A percentile compares a stretch with the other conserved stretches of the same genome.
These are phyloP conservation scores for Aspergillus aculeatus DNA, from an alignment of 2,329 filamentous ascomycete species.

Conservation along the genomic window DNA sequence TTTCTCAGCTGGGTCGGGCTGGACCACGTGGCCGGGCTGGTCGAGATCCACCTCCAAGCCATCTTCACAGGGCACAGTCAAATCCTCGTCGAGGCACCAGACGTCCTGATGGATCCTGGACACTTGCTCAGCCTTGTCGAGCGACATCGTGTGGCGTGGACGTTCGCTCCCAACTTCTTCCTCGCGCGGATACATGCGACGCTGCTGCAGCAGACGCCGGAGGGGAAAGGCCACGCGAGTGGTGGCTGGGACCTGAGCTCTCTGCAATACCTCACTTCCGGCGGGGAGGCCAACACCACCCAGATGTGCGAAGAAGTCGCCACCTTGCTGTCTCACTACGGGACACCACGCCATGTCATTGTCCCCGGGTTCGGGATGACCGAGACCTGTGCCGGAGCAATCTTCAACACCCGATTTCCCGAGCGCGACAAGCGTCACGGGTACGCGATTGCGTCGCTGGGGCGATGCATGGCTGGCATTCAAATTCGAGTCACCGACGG, in stretches of 20 bases:
- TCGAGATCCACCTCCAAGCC: slow-evolving; percentile 54
- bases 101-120: slow-evolving; percentile 32
- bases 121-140: slow-evolving; percentile 44
- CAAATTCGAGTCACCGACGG: slow-evolving; percentile 18
- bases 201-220: neutral
- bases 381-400: slow-evolving; percentile 53
- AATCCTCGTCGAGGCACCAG: slow-evolving; percentile 18
- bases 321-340: slow-evolving; percentile 30
- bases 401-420: slow-evolving; percentile 46
- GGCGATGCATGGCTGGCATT: slow-evolving; percentile 22
- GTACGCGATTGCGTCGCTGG: slow-evolving; percentile 30
- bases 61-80: slow-evolving; percentile 26
- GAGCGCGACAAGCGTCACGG: slow-evolving; percentile 33
- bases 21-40: slow-evolving; percentile 55
- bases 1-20: slow-evolving; percentile 53
- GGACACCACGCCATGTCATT: slow-evolving; percentile 42
- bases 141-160: slow-evolving; percentile 31
- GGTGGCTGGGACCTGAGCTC: neutral
- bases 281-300: slow-evolving; percentile 46
- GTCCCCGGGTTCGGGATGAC: slow-evolving; percentile 36
- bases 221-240: neutral
- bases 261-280: slow-evolving; percentile 34
- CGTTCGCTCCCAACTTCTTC: slow-evolving; percentile 31
- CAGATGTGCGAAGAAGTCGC: slow-evolving; percentile 36
- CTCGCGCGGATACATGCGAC: slow-evolving; percentile 9